A percentile compares a stretch with the other conserved stretches of the same genome.
Conservation (phyloP, 495 filamentous ascomycete genomes). For the Penicillium pancosmium region DNA sequence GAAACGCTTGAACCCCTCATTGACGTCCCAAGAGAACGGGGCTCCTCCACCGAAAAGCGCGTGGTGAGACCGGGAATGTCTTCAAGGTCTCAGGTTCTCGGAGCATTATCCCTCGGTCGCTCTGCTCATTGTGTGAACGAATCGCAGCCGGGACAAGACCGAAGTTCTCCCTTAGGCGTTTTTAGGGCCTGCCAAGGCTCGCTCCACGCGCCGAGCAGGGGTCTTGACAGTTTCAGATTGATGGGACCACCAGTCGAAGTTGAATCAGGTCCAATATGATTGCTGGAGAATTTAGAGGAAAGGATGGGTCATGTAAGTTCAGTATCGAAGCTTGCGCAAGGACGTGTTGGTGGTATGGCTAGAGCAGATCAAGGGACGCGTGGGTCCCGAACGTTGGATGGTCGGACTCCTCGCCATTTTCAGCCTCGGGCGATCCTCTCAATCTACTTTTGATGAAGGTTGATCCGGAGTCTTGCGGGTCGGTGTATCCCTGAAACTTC, state of each 20-base stretch:
- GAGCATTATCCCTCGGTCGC: background rate
- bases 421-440: constrained; percentile 2
- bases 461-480: constrained; percentile 5
- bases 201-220: constrained; percentile 31
- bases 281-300: constrained; percentile 15
- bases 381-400: constrained; percentile 6
- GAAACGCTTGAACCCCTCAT: constrained; percentile 21
- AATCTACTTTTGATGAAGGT: constrained; percentile 15
- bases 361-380: background rate
- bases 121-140: constrained; percentile 4
- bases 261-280: constrained; percentile 8
- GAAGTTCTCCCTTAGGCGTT: constrained; percentile 16
- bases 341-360: background rate
- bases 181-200: constrained; percentile 25
- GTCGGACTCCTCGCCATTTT: constrained; percentile 14
- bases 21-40: constrained; percentile 11
- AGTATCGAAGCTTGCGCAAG: background rate
- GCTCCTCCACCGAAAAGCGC: constrained; percentile 12
- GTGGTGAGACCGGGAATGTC: constrained; percentile 19
- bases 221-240: constrained; percentile 27
- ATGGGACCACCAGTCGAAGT: background rate
- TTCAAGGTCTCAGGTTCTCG: constrained; percentile 4
- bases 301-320: background rate
- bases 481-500: constrained; percentile 12
- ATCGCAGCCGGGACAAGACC: constrained; percentile 19